Percentiles rank a stretch among this genome's conserved stretches.
These are phyloP conservation scores for Grammothele lineata DNA, from an alignment of 768 basidiomycete species.

Conservation along the genomic window DNA sequence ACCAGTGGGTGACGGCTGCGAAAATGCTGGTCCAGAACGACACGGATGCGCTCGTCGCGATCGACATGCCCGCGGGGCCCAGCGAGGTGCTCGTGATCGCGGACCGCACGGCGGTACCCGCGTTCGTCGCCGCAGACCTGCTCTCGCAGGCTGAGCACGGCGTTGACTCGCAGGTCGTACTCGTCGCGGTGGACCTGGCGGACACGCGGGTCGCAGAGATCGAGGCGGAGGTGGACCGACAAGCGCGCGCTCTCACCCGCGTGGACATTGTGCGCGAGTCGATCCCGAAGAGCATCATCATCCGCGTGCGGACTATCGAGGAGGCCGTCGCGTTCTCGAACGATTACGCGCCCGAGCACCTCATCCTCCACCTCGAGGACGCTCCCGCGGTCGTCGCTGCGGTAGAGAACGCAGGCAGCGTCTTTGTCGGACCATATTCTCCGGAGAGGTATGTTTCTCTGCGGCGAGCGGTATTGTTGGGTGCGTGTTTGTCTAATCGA, in stretches of 20 bases:
- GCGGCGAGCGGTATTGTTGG: no score
- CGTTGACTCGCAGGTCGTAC: conserved; percentile 95
- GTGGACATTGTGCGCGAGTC: conserved; percentile 90
- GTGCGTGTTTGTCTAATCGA: neutral
- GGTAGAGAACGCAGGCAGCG: conserved; percentile 91
- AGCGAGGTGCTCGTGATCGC: conserved; percentile 97
- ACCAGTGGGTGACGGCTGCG: conserved; percentile 99
- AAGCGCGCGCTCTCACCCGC: conserved; percentile 82
- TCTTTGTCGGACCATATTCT: conserved; percentile 93
- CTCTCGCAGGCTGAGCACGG: conserved; percentile 98
- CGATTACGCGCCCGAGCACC: conserved; percentile 97
- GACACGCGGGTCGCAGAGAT: conserved; percentile 62
- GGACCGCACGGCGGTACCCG: conserved; percentile 79
- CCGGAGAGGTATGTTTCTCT: conserved; percentile 80
- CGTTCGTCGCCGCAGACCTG: conserved; percentile 94
- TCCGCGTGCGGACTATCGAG: conserved; percentile 58
- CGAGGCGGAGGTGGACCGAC: conserved; percentile 79
- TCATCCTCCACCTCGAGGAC: conserved; percentile 83
- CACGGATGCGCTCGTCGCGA: conserved; percentile 91
- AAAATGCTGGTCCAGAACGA: conserved; percentile 99
- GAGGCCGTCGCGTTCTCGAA: conserved; percentile 90
- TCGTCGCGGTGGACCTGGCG: conserved; percentile 74
- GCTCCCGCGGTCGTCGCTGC: conserved; percentile 58
- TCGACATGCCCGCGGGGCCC: conserved; percentile 99
- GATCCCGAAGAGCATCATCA: conserved; percentile 86